A percentile compares a stretch with the other conserved stretches of the same genome.
Evolutionary conservation across 352 stramenopile species (phyloP).

Genomic region (Phytophthora aleatoria): DNA sequence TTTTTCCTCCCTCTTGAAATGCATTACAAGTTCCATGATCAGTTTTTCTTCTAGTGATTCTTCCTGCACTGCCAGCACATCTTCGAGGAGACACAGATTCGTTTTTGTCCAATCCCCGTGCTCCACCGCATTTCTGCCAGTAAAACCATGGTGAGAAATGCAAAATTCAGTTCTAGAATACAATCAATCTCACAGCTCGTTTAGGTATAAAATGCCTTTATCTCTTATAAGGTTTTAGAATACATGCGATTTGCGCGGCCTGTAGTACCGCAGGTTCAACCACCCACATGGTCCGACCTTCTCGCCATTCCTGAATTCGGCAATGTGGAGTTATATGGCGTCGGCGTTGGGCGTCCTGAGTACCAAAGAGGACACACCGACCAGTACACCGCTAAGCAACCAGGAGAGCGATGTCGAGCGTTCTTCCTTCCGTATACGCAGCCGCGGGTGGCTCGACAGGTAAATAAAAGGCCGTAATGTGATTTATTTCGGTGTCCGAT

Average conservation of each 20-base stretch:
- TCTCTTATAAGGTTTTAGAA: constrained; percentile 10
- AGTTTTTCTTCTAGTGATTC: neutral
- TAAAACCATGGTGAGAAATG: neutral
- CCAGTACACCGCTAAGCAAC: constrained; percentile 14
- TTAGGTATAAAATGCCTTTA: neutral
- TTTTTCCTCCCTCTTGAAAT: constrained; percentile 15
- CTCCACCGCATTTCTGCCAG: constrained; percentile 3
- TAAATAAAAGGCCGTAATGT: constrained; percentile 9
- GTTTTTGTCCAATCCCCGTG: neutral
- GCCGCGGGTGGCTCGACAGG: constrained; percentile 39
- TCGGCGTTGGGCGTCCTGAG: constrained; percentile 23
- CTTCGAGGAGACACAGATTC: neutral
- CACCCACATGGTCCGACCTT: constrained; percentile 22
- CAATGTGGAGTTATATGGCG: constrained; percentile 44
- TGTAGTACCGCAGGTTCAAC: constrained; percentile 15
- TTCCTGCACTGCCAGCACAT: neutral
- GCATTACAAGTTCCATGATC: constrained; percentile 13
- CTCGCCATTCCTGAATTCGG: constrained; percentile 1
- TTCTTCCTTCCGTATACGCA: constrained; percentile 28
- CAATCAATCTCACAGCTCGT: neutral
- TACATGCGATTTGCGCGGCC: constrained; percentile 1
- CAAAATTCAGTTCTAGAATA: neutral
- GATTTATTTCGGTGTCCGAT: constrained; percentile 2
- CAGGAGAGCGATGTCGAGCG: constrained; percentile 28
- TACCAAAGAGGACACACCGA: constrained; percentile 6